A percentile compares a stretch with the other conserved stretches of the same genome.
phyloP scores from a whole-genome alignment of 2,329 filamentous ascomycete species.

The Colletotrichum falcatum region DNA sequence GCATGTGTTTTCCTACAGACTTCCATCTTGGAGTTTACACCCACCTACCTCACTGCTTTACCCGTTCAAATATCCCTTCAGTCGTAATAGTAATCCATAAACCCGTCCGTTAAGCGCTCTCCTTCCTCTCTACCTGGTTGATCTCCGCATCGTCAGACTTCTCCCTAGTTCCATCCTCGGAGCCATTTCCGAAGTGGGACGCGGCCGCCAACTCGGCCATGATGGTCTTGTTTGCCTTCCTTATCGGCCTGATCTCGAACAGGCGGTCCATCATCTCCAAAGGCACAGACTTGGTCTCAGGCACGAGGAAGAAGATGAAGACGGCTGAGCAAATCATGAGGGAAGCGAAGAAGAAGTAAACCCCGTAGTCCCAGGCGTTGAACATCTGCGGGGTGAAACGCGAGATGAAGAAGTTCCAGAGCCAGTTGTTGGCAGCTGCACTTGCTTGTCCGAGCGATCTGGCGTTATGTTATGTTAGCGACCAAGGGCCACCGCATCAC shows the following conservation, averaged over 20 bases:
- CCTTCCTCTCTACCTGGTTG: conserved; percentile 43
- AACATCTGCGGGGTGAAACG: conserved; percentile 78
- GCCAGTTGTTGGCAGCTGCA: conserved; percentile 79
- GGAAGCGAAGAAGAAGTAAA: conserved; percentile 77
- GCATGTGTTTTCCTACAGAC: conserved; percentile 27
- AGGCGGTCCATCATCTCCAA: conserved; percentile 74
- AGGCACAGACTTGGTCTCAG: conserved; percentile 75
- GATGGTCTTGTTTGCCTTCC: conserved; percentile 57
- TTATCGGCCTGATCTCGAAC: conserved; percentile 63
- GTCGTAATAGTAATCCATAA: conserved; percentile 38
- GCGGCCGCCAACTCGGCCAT: conserved; percentile 58
- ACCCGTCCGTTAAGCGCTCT: conserved; percentile 35
- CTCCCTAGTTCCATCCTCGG: conserved; percentile 45
- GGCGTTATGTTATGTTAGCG: conserved; percentile 56
- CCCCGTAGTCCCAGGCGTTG: conserved; percentile 68
- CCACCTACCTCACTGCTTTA: background rate
- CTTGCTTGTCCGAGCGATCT: conserved; percentile 76
- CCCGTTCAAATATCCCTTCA: conserved; percentile 36
- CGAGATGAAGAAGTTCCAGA: conserved; percentile 77
- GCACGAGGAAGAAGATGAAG: conserved; percentile 73
- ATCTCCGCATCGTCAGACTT: conserved; percentile 43
- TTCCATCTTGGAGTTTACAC: conserved; percentile 23
- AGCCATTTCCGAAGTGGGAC: conserved; percentile 50
- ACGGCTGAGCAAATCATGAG: conserved; percentile 69
- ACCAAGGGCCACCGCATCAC: background rate